Conservation (phyloP, 257 asterid genomes). For the Solanum paucissectum region DNA sequence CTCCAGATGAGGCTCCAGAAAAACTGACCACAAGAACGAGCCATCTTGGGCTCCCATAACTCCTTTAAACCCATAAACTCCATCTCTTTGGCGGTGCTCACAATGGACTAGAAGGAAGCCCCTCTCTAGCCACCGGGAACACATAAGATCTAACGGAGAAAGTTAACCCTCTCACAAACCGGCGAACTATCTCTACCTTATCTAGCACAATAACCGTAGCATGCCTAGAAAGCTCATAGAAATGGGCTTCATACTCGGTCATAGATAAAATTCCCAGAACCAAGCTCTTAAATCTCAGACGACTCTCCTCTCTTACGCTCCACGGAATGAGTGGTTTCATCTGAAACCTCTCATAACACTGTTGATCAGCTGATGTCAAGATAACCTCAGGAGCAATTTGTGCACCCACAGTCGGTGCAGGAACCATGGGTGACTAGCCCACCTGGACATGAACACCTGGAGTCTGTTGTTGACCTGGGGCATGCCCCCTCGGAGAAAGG, state of each 20-base stretch:
- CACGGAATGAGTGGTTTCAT: background rate
- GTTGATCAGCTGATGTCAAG: too few relatives aligned
- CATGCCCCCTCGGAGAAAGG: background rate
- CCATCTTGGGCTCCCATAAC: too few relatives aligned
- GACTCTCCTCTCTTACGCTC: too few relatives aligned
- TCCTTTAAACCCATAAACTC: too few relatives aligned
- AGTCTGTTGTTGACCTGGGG: background rate
- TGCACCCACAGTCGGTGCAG: background rate
- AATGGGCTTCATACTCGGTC: background rate
- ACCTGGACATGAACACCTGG: background rate
- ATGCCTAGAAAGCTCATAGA: background rate
- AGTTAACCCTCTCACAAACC: too few relatives aligned
- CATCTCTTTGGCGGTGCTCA: background rate
- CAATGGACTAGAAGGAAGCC: background rate
- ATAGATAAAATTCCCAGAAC: background rate
- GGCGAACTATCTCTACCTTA: background rate
- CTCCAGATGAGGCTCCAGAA: too few relatives aligned
- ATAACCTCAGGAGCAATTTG: background rate
- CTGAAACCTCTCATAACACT: background rate
- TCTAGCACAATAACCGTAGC: background rate
- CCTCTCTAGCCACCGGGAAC: background rate
- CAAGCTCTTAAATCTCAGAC: background rate
- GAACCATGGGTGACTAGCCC: background rate
- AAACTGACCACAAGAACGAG: too few relatives aligned
- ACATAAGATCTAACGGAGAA: background rate